A percentile compares a stretch with the other conserved stretches of the same genome.
Evolutionary conservation across 768 basidiomycete genomes (phyloP).

Genomic region (Leucocoprinus birnbaumii): DNA sequence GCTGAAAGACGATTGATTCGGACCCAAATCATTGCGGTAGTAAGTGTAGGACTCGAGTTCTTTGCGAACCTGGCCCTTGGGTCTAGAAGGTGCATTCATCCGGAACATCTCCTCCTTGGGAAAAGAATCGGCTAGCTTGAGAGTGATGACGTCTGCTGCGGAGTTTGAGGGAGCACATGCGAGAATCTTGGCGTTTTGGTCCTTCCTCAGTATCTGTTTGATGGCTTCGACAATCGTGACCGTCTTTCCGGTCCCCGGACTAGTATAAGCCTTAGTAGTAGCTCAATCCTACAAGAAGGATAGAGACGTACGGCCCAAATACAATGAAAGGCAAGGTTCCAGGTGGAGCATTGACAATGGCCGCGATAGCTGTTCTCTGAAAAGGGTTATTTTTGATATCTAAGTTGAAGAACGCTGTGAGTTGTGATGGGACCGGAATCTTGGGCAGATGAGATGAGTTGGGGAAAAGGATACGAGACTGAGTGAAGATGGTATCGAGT

Average conservation of each 20-base stretch:
- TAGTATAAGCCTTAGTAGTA: conserved; percentile 14
- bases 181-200: conserved; percentile 42
- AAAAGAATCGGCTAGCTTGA: conserved; percentile 32
- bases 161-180: conserved; percentile 67
- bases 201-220: conserved; percentile 39
- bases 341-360: conserved; percentile 39
- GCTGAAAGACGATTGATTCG: conserved; percentile 24
- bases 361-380: conserved; percentile 46
- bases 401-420: conserved; percentile 33
- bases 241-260: conserved; percentile 68
- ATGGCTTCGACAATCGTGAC: conserved; percentile 62
- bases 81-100: conserved; percentile 50
- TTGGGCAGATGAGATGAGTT: not conserved
- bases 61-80: conserved; percentile 42
- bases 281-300: not conserved
- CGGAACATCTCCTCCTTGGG: conserved; percentile 45
- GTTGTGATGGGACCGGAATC: not conserved
- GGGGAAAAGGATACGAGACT: conserved; percentile 53
- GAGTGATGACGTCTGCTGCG: conserved; percentile 59
- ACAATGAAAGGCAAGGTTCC: conserved; percentile 58
- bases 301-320: conserved; percentile 57
- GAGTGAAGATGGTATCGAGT: conserved; percentile 38
- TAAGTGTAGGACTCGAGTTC: conserved; percentile 35
- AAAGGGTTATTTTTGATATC: conserved; percentile 41
- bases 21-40: conserved; percentile 25